Conservation (phyloP, 1,284 basidiomycete species). For the Apiotrichum siamense region DNA sequence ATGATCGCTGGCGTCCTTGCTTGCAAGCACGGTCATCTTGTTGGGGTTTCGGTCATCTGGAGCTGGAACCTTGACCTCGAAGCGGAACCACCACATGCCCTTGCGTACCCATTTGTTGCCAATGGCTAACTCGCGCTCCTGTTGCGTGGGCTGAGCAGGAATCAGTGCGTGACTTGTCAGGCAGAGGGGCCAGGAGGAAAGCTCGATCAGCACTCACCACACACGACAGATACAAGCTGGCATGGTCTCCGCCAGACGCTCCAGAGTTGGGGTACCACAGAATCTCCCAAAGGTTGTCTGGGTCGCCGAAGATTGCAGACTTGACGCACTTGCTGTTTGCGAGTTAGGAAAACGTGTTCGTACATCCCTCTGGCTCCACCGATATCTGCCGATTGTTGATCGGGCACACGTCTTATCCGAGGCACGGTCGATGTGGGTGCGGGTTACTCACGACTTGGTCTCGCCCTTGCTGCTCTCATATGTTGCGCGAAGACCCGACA, state of each 20-base stretch:
- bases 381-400: too few relatives aligned
- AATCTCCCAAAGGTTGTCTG: slow-evolving; percentile 53
- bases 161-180: not conserved
- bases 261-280: slow-evolving; percentile 77
- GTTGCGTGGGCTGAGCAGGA: slow-evolving; percentile 55
- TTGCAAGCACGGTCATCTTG: slow-evolving; percentile 42
- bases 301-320: slow-evolving; percentile 46
- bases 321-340: slow-evolving; percentile 47
- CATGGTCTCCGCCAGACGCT: slow-evolving; percentile 52
- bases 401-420: too few relatives aligned
- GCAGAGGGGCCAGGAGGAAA: not conserved
- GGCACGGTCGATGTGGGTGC: too few relatives aligned
- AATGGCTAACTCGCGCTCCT: slow-evolving; percentile 62
- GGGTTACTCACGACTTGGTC: slow-evolving; percentile 43
- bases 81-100: slow-evolving; percentile 74
- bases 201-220: slow-evolving; percentile 53
- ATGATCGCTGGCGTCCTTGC: slow-evolving; percentile 76
- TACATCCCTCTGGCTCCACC: too few relatives aligned
- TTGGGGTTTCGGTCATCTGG: slow-evolving; percentile 26
- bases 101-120: slow-evolving; percentile 73
- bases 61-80: slow-evolving; percentile 68
- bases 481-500: slow-evolving; percentile 60
- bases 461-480: slow-evolving; percentile 60
- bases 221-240: slow-evolving; percentile 72
- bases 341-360: too few relatives aligned